phyloP scores from a whole-genome alignment of 139 green algal genomes.

The Spirogloea muscicola region DNA sequence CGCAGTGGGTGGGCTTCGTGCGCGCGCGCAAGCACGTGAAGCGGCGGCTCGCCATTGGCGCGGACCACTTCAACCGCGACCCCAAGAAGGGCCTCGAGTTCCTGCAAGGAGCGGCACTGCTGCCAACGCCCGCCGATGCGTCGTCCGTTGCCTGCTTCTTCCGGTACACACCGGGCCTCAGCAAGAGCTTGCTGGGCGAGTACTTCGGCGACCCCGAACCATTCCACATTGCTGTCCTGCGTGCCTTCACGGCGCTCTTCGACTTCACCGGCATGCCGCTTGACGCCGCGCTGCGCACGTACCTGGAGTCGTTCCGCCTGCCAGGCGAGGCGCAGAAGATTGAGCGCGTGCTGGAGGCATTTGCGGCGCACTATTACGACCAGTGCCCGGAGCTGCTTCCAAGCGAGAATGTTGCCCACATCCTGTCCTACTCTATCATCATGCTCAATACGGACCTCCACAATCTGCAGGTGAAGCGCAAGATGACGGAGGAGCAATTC shows the following conservation, averaged over 20 bases:
- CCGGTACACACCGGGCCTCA: conserved; percentile 74
- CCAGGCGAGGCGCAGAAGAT: conserved; percentile 85
- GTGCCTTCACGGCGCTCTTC: conserved; percentile 66
- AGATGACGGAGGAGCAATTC: conserved; percentile 82
- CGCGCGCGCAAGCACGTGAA: conserved; percentile 64
- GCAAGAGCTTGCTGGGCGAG: conserved; percentile 81
- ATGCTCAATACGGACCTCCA: conserved; percentile 87
- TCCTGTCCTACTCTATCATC: conserved; percentile 78
- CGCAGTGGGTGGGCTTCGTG: conserved; percentile 5
- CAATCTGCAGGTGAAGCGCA: conserved; percentile 81
- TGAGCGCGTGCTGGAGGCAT: conserved; percentile 68
- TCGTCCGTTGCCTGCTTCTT: conserved; percentile 73
- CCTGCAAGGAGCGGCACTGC: conserved; percentile 72
- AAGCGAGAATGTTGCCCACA: conserved; percentile 67
- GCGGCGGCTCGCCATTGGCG: conserved; percentile 66
- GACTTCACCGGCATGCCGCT: conserved; percentile 72
- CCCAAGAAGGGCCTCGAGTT: conserved; percentile 91
- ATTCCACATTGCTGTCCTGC: conserved; percentile 76
- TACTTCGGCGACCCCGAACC: conserved; percentile 82
- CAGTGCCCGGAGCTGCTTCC: conserved; percentile 19
- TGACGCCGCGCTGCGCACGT: conserved; percentile 70
- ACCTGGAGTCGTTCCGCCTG: conserved; percentile 71
- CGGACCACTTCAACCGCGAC: conserved; percentile 96
- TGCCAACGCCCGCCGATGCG: conserved; percentile 61
- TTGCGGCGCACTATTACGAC: conserved; percentile 55